Evolutionary conservation across 768 basidiomycete genomes (phyloP).

Genomic region (Tulasnella sp.): DNA sequence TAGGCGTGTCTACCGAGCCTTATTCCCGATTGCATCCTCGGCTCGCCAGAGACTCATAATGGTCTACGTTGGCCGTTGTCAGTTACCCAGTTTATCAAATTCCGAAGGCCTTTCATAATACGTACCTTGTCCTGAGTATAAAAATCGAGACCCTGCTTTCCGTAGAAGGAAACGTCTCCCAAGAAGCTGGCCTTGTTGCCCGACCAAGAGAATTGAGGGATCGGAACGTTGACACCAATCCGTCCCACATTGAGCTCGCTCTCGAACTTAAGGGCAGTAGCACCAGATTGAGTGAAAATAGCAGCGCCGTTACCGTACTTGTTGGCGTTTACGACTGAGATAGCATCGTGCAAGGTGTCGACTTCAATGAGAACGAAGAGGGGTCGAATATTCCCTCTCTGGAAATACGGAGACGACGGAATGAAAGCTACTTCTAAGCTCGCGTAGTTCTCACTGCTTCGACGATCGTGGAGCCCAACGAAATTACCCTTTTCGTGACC

Average conservation of each 20-base stretch:
- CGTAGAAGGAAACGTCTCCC: slow-evolving; percentile 91
- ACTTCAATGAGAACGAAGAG: slow-evolving; percentile 72
- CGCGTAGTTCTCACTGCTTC: slow-evolving; percentile 82
- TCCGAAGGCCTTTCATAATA: not conserved
- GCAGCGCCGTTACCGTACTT: slow-evolving; percentile 92
- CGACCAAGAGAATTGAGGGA: slow-evolving; percentile 95
- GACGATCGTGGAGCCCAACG: slow-evolving; percentile 88
- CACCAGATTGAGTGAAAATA: slow-evolving; percentile 95
- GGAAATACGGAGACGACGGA: not conserved
- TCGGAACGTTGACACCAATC: slow-evolving; percentile 91
- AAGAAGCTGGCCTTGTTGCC: slow-evolving; percentile 89
- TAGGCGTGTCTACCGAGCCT: slow-evolving; percentile 88
- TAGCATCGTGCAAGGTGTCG: slow-evolving; percentile 85
- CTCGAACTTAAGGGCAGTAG: slow-evolving; percentile 94
- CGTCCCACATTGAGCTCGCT: slow-evolving; percentile 84
- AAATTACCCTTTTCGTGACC: slow-evolving; percentile 90
- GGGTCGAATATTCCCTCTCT: slow-evolving; percentile 98
- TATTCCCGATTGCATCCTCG: slow-evolving; percentile 59
- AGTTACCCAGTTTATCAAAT: not conserved
- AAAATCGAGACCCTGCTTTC: slow-evolving; percentile 90
- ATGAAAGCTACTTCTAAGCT: slow-evolving; percentile 75
- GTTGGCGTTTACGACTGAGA: slow-evolving; percentile 88
- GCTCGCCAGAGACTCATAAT: slow-evolving; percentile 91
- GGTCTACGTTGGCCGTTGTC: slow-evolving; percentile 55
- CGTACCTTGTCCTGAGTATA: slow-evolving; percentile 88